These are phyloP conservation scores for Citrus hindsii DNA, from an alignment of 345 rosid genomes.

Conservation along the genomic window DNA sequence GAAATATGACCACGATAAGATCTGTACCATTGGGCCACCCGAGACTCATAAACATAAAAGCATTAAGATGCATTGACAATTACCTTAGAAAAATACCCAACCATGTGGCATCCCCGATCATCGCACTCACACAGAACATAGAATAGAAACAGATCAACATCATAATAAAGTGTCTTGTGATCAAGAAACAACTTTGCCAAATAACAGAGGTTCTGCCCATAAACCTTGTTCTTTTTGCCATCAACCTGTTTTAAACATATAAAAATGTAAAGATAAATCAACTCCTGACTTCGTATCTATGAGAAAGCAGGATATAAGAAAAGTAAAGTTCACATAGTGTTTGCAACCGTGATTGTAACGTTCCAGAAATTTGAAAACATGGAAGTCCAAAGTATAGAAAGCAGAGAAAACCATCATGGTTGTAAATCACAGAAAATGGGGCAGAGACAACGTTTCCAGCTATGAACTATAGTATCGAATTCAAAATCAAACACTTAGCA, in stretches of 20 bases:
- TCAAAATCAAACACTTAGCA: not conserved
- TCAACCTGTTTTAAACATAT: conserved; percentile 47
- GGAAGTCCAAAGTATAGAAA: not conserved
- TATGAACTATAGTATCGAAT: not conserved
- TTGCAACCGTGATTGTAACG: not conserved
- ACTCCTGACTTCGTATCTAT: not conserved
- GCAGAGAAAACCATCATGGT: not conserved
- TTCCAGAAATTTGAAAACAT: not conserved
- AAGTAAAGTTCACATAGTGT: not conserved
- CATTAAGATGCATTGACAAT: conserved; percentile 4
- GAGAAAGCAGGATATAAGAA: not conserved
- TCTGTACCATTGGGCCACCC: too few species aligned
- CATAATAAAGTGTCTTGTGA: conserved; percentile 98
- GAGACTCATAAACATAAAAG: not conserved
- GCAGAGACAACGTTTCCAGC: not conserved
- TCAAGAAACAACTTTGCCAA: conserved; percentile 96
- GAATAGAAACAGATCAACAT: conserved; percentile 91
- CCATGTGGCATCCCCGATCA: conserved; percentile 99
- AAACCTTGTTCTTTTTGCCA: conserved; percentile 98
- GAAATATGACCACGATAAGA: not conserved
- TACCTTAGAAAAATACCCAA: conserved; percentile 99
- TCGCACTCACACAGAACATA: conserved; percentile 95
- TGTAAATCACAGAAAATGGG: not conserved
- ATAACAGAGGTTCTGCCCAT: conserved; percentile 98
- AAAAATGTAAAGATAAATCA: not conserved